phyloP scores from a whole-genome alignment of 2,329 filamentous ascomycete species.

The Leptodontidium sp. region DNA sequence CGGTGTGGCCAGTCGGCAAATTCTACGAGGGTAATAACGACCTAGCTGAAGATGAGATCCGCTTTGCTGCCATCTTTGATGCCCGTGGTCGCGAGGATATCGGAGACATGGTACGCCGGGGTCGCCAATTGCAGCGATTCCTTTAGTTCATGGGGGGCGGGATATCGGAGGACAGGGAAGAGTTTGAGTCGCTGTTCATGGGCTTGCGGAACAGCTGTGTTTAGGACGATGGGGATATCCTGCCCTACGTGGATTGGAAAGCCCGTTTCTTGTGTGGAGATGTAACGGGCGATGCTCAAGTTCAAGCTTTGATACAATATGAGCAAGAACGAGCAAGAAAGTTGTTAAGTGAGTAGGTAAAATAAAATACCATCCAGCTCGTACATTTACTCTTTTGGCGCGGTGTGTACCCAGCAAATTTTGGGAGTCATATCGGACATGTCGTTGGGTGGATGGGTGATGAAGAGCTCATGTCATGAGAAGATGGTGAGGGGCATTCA shows the following conservation, averaged over 20 bases:
- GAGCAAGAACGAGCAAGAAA: not conserved
- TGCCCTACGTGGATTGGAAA: not conserved
- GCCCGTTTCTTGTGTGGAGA: not conserved
- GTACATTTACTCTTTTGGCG: not conserved
- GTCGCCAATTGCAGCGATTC: not conserved
- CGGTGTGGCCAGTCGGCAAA: not conserved
- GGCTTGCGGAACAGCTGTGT: not conserved
- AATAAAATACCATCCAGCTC: not conserved
- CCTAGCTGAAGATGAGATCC: not conserved
- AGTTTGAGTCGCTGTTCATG: not conserved
- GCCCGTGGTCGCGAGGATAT: not conserved
- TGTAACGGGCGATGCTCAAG: not conserved
- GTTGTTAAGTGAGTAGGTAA: not conserved
- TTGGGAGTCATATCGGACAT: not conserved
- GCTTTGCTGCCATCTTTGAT: not conserved
- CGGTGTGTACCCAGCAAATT: not conserved
- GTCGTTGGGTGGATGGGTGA: too few species aligned
- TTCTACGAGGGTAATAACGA: not conserved
- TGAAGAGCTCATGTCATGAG: too few species aligned
- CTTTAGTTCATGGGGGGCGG: not conserved
- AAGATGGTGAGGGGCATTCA: too few species aligned
- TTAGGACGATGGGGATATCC: not conserved
- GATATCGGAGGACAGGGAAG: not conserved
- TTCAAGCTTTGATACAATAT: not conserved
- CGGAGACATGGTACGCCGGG: not conserved